phyloP scores from a whole-genome alignment of 805 yeast genomes.

The Yueomyces sp. region DNA sequence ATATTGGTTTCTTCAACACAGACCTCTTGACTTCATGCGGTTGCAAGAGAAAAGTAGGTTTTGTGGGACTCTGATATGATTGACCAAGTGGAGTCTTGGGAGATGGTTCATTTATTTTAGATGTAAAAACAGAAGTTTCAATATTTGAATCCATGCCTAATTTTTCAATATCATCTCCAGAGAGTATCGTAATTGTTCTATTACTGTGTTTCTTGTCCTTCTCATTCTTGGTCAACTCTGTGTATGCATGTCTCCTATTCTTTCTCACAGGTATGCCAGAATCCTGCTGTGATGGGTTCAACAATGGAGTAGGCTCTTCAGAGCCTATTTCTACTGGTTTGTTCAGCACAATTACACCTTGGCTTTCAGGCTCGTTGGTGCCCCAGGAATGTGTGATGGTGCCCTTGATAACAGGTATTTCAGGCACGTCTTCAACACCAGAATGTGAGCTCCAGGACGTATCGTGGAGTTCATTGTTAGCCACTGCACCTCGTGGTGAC shows the following conservation, averaged over 20 bases:
- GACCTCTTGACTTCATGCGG: background rate
- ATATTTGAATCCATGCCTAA: slow-evolving; percentile 3
- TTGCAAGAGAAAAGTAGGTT: background rate
- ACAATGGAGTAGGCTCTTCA: background rate
- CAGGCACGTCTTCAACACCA: background rate
- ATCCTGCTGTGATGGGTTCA: background rate
- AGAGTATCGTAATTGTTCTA: slow-evolving; percentile 19
- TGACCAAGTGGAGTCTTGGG: background rate
- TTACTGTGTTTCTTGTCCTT: slow-evolving; percentile 10
- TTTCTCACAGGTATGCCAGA: background rate
- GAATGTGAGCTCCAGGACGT: too few species aligned
- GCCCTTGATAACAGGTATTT: slow-evolving; percentile 29
- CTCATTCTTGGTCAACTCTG: background rate
- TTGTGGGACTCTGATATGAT: background rate
- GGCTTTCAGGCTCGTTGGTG: slow-evolving; percentile 4
- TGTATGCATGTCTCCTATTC: background rate
- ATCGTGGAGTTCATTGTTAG: too few species aligned
- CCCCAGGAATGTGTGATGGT: slow-evolving; percentile 42
- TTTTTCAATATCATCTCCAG: slow-evolving; percentile 16
- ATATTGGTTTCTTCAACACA: background rate
- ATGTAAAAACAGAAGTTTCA: background rate
- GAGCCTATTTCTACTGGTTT: background rate
- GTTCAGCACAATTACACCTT: slow-evolving; percentile 2
- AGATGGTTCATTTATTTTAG: background rate
- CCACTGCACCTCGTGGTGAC: too few species aligned